Base-by-base conservation (phyloP, 2,329 filamentous ascomycete species). In the Neofusicoccum sp. region DNA sequence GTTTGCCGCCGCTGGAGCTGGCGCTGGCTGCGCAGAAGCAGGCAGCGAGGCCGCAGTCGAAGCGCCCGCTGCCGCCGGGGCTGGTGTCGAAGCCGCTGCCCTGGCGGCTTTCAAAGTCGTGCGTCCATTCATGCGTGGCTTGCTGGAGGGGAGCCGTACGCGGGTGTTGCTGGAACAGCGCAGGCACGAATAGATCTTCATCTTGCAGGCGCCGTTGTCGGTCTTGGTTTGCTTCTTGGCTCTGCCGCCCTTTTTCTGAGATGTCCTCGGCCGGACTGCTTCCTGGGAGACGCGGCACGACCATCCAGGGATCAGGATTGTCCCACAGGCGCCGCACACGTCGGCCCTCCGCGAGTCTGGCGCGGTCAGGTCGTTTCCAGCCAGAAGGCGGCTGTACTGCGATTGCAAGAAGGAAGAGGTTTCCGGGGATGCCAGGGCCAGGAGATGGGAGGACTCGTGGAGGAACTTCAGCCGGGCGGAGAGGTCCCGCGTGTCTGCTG, bases 291-390 rank as follows among this genome's bases (percentile, higher is more conserved):
- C 65, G 11, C 67, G 67, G 59, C 71, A 74, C 59, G 74, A 75
- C 69, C 71, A 73, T 61, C 76, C 76, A n/a, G 74, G 71, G 47
- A 79, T 64, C 66, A 78, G 67, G 5, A 71, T 54, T 56, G 68
- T 74, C 5, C 77, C 77, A 62, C 77, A 79, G 12, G 75, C 72
- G 47, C 71, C 69, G 63, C 77, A 79, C 12, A 72, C 63, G 8
- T 71, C 69, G 28, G 37, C 36, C 34, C 22, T 52, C 14, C 59
- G 59, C n/a, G 31, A 37, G 3, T 54, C 48, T 9, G 70, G 67
- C 9, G 71, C 43, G 41, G 73, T 69, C 11, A 69, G 67, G 61
- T 76, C 71, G 43, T 71, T 67, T n/a, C 69, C 54, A 4, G 39
- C 45, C 9, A 70, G 62, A 28, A 76, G 67, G 37, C 61, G 66